Base-by-base conservation (phyloP, 2,329 filamentous ascomycete genomes). In the Ophiostoma perfectum region DNA sequence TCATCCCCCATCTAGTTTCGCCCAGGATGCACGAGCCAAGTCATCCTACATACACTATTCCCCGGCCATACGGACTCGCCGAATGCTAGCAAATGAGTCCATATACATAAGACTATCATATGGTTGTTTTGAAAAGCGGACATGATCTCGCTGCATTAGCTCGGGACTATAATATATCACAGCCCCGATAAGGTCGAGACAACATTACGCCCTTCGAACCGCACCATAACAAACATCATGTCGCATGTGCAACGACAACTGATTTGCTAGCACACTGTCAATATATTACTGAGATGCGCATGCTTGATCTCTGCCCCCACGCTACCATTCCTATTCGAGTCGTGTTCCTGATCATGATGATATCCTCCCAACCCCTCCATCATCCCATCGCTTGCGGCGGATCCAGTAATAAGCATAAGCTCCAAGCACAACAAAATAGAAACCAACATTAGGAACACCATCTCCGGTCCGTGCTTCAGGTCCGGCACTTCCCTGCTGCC, bases 1-100 rank as follows among this genome's bases (percentile, higher is more conserved):
- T 41, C 55, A 14, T 64, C 16, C 60, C 27, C 42, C 14, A 41
- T 64, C 39, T 11, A 64, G 38, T n/a, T 42, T 44, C 60, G 16
- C 60, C 38, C 39, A 64, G 18, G 60, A 64, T 64, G 60, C 60
- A 64, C 60, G 39, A 44, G 38, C 38, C 60, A 64, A 5, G 38
- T 16, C 55, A 60, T 38, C 55, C 27, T 55, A 27, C 11, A 14
- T 5, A 12, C 49, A 16, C 52, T 27, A 27, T 36, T 58, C 52
- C 52, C 11, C 27, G 38, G 12, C 27, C 52, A 60, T 38, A 60
- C 55, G 55, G 55, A 60, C 55, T 60, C 55, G 55, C 55, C 55
- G 55, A 60, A 16, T 3, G 27, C 27, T 3, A 52, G 5, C 5
- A 47, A 14, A 7, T 52, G 16, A 4, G 38, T 9, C 27, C 7